Evolutionary conservation across 768 basidiomycete genomes (phyloP).

Genomic region (Amanita phalloides): DNA sequence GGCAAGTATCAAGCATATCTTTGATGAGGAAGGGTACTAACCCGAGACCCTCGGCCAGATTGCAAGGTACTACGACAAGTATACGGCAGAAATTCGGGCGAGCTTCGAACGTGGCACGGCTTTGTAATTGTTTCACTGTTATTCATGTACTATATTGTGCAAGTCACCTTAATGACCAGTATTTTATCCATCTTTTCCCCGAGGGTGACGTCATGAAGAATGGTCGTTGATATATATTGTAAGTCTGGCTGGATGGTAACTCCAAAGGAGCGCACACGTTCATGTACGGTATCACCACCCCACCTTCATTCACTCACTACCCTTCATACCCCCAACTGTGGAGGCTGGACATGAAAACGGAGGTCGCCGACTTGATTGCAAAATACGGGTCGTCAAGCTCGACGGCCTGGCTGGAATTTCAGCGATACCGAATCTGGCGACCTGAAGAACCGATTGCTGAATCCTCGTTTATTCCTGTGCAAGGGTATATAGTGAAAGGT

Average conservation of each 20-base stretch:
- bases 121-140: constrained; percentile 28
- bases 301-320: background rate
- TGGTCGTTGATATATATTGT: background rate
- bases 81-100: constrained; percentile 90
- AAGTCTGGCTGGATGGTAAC: background rate
- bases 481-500: constrained; percentile 44
- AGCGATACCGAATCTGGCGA: constrained; percentile 40
- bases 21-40: background rate
- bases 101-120: constrained; percentile 98
- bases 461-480: constrained; percentile 35
- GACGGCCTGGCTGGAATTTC: constrained; percentile 62
- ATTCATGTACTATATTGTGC: constrained; percentile 2
- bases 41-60: constrained; percentile 37
- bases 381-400: constrained; percentile 57
- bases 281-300: background rate
- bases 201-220: background rate
- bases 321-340: background rate
- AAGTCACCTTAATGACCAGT: background rate
- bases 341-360: constrained; percentile 10
- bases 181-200: background rate
- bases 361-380: constrained; percentile 44
- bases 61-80: constrained; percentile 93
- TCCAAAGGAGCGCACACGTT: background rate
- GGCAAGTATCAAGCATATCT: constrained; percentile 26
- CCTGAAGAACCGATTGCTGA: constrained; percentile 20